Percentiles rank a stretch among this genome's conserved stretches.
These are phyloP conservation scores for Aspergillus steynii DNA, from an alignment of 495 filamentous ascomycete species.

Conservation along the genomic window DNA sequence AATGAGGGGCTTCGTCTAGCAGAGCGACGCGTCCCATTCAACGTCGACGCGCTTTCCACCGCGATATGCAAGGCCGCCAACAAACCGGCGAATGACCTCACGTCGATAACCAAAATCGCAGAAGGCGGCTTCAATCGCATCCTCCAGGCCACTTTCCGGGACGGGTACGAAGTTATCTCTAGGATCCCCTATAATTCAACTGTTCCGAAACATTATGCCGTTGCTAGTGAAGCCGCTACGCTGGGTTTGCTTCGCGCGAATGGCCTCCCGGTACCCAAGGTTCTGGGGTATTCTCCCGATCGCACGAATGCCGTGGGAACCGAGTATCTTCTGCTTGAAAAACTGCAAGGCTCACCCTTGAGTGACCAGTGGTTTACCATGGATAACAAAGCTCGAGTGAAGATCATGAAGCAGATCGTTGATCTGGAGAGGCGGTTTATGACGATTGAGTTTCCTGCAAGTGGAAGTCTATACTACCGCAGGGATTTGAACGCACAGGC, in stretches of 20 bases:
- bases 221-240: slow-evolving; percentile 41
- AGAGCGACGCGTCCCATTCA: slow-evolving; percentile 22
- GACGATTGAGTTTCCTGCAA: slow-evolving; percentile 28
- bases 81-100: slow-evolving; percentile 9
- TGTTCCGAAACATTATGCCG: slow-evolving; percentile 26
- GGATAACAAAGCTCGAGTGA: slow-evolving; percentile 25
- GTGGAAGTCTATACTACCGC: slow-evolving; percentile 38
- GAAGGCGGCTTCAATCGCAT: slow-evolving; percentile 37
- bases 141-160: slow-evolving; percentile 26
- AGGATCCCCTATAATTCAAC: slow-evolving; percentile 30
- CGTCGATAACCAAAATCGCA: slow-evolving; percentile 31
- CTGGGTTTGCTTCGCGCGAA: slow-evolving; percentile 29
- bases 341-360: slow-evolving; percentile 22
- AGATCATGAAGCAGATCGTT: slow-evolving; percentile 35
- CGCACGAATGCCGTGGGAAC: slow-evolving; percentile 25
- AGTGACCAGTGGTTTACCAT: slow-evolving; percentile 29
- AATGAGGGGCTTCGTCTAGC: slow-evolving; percentile 22
- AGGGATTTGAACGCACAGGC: slow-evolving; percentile 23
- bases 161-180: slow-evolving; percentile 28
- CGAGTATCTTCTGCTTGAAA: slow-evolving; percentile 33
- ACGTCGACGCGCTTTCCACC: slow-evolving; percentile 20
- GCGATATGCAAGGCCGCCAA: slow-evolving; percentile 16
- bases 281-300: slow-evolving; percentile 22
- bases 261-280: slow-evolving; percentile 31
- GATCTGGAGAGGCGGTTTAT: slow-evolving; percentile 33